Conservation (phyloP, 2,329 filamentous ascomycete genomes). For the Dactylonectria macrodidyma region DNA sequence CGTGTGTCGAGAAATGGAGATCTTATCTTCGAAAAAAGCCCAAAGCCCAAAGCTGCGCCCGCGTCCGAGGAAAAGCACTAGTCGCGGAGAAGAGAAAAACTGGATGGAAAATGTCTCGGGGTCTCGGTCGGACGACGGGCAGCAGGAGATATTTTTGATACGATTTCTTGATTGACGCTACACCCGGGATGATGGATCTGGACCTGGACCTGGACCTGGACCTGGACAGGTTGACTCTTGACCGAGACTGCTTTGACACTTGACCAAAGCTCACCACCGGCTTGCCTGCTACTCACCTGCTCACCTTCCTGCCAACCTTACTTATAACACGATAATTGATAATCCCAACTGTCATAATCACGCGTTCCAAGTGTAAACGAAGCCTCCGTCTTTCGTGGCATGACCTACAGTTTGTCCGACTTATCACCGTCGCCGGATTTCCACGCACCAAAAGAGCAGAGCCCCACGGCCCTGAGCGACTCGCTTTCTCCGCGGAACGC, state of each 20-base stretch:
- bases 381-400: slow-evolving; percentile 27
- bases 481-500: slow-evolving; percentile 44
- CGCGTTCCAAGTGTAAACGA: background rate
- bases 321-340: slow-evolving; percentile 13
- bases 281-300: too few relatives aligned
- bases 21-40: slow-evolving; percentile 18
- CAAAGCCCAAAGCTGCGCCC: background rate
- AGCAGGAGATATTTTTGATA: background rate
- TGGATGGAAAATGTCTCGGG: slow-evolving; percentile 1
- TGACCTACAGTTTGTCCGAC: slow-evolving; percentile 38
- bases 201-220: too few relatives aligned
- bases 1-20: background rate
- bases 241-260: background rate
- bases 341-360: slow-evolving; percentile 29
- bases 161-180: background rate
- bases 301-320: background rate
- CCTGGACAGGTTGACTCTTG: too few relatives aligned
- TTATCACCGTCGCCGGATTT: slow-evolving; percentile 40
- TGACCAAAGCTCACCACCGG: too few relatives aligned
- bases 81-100: slow-evolving; percentile 9
- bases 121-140: background rate
- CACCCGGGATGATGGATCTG: too few relatives aligned
- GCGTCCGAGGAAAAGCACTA: slow-evolving; percentile 27
- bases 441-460: slow-evolving; percentile 11
- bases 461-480: slow-evolving; percentile 30